Conservation (phyloP, 2,329 filamentous ascomycete species). For the Epichloe sibirici region DNA sequence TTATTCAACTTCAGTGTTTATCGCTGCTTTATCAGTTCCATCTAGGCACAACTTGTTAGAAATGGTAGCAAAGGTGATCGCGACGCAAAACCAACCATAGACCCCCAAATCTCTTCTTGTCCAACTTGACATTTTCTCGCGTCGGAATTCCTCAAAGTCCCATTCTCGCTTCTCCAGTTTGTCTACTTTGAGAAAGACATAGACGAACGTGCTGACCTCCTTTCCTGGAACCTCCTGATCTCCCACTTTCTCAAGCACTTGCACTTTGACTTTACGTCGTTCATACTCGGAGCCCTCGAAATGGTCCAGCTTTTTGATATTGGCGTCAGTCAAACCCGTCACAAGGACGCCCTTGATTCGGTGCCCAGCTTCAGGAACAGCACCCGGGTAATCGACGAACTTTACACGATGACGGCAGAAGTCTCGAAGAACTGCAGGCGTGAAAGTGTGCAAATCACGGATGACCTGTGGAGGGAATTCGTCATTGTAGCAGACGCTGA, state of each 20-base stretch:
- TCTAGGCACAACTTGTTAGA: slow-evolving; percentile 9
- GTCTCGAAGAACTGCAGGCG: slow-evolving; percentile 62
- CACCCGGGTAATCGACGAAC: slow-evolving; percentile 67
- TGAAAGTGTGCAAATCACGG: slow-evolving; percentile 46
- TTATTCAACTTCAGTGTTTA: not conserved
- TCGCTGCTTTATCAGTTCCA: slow-evolving; percentile 9
- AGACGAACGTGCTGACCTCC: slow-evolving; percentile 45
- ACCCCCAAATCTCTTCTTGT: slow-evolving; percentile 33
- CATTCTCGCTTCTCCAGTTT: slow-evolving; percentile 63
- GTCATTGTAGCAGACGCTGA: slow-evolving; percentile 65
- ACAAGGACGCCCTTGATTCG: slow-evolving; percentile 66
- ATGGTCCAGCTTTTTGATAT: slow-evolving; percentile 61
- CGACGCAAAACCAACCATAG: slow-evolving; percentile 25
- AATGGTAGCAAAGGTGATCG: not conserved
- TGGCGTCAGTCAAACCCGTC: slow-evolving; percentile 63
- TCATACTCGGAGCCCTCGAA: slow-evolving; percentile 75
- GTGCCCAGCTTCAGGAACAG: slow-evolving; percentile 43
- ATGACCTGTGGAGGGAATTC: slow-evolving; percentile 34
- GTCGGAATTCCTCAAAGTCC: slow-evolving; percentile 76
- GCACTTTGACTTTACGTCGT: slow-evolving; percentile 42
- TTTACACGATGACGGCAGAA: slow-evolving; percentile 61
- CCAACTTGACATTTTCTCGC: slow-evolving; percentile 53
- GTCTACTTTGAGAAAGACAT: slow-evolving; percentile 44
- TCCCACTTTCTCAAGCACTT: slow-evolving; percentile 33
- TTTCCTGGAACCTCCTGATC: slow-evolving; percentile 26